phyloP scores from a whole-genome alignment of 225 moss, liverwort and hornwort species.

The Asterella californica region DNA sequence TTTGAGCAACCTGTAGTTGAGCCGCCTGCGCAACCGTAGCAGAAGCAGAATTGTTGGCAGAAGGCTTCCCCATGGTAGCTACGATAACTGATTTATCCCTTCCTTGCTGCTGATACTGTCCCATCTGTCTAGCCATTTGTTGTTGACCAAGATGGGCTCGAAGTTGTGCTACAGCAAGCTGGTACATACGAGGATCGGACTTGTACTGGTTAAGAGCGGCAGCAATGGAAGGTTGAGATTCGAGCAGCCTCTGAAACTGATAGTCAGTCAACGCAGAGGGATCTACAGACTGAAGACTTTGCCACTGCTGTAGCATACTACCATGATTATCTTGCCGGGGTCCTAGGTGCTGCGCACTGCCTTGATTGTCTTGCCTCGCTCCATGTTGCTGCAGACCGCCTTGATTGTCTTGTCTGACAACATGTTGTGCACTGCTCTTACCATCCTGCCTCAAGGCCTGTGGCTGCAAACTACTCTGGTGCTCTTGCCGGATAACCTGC shows the following conservation, averaged over 20 bases:
- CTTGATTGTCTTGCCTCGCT: slow-evolving; percentile 3
- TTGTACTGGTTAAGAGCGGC: slow-evolving; percentile 36
- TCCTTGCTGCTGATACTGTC: slow-evolving; percentile 30
- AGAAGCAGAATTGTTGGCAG: slow-evolving; percentile 18
- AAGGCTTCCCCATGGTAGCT: slow-evolving; percentile 3
- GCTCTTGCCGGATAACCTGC: background rate
- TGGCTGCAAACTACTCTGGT: background rate
- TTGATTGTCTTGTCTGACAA: slow-evolving; percentile 3
- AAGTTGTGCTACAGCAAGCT: slow-evolving; percentile 30
- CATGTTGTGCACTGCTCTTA: background rate
- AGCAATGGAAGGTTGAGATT: slow-evolving; percentile 30
- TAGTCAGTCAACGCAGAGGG: slow-evolving; percentile 27
- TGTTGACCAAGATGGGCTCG: slow-evolving; percentile 26
- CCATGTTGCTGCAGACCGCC: background rate
- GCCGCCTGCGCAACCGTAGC: slow-evolving; percentile 11
- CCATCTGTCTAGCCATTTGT: slow-evolving; percentile 30
- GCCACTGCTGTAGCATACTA: slow-evolving; percentile 29
- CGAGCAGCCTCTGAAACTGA: slow-evolving; percentile 41
- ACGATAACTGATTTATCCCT: slow-evolving; percentile 20
- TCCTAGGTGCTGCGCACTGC: background rate
- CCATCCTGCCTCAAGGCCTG: background rate
- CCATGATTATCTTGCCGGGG: slow-evolving; percentile 26
- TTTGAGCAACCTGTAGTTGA: slow-evolving; percentile 18
- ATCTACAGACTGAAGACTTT: slow-evolving; percentile 22
- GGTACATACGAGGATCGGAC: slow-evolving; percentile 34